Evolutionary conservation across 2,329 filamentous ascomycete genomes (phyloP).

Genomic region (Ascochyta rabiei): DNA sequence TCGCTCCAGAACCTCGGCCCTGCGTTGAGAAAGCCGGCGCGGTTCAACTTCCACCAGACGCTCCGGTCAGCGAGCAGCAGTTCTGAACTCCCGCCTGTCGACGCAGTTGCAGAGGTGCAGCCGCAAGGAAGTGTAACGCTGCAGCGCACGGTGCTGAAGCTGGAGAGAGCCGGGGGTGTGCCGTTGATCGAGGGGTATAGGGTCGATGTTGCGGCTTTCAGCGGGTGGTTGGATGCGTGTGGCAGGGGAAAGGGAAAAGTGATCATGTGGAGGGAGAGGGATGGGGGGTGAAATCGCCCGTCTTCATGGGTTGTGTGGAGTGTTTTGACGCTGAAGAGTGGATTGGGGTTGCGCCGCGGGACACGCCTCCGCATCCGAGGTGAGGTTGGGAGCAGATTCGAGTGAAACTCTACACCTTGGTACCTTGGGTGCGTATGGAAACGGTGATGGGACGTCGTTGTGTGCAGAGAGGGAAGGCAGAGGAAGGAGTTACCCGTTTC

Average conservation of each 20-base stretch:
- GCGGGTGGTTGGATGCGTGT: constrained; percentile 28
- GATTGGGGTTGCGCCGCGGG: no score
- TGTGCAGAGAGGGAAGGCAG: no score
- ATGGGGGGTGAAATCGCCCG: background rate
- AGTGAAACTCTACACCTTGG: no score
- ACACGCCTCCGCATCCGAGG: no score
- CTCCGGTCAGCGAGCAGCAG: constrained; percentile 14
- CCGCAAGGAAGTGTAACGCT: constrained; percentile 15
- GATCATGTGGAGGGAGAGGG: constrained; percentile 40
- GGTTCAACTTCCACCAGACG: background rate
- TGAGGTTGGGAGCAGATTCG: no score
- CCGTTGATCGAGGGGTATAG: constrained; percentile 32
- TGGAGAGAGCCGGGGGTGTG: constrained; percentile 24
- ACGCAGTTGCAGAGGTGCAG: background rate
- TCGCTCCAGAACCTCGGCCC: constrained; percentile 17
- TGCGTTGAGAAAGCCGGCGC: background rate
- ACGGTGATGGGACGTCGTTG: no score
- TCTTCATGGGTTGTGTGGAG: no score
- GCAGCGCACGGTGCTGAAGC: constrained; percentile 21
- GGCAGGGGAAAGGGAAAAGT: constrained; percentile 32
- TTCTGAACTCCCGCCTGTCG: constrained; percentile 4
- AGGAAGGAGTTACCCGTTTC: no score
- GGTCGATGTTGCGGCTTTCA: constrained; percentile 25
- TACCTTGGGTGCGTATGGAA: no score
- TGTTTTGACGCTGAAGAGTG: no score